Conservation (phyloP, 257 asterid species). For the Solanum habrochaites region DNA sequence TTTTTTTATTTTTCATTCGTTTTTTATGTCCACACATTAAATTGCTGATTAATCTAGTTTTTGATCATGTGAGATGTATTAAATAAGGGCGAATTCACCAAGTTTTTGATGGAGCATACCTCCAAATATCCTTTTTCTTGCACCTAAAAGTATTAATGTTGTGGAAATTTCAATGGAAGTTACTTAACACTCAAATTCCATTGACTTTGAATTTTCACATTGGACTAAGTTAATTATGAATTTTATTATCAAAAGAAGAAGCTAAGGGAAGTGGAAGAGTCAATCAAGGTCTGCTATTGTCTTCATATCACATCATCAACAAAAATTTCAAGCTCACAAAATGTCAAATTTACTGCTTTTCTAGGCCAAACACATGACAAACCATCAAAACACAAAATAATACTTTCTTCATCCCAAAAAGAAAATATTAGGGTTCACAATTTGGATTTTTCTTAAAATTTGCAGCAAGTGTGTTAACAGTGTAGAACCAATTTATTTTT, state of each 20-base stretch:
- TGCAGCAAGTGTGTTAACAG: too few species aligned
- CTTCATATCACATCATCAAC: not conserved
- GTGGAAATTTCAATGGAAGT: not conserved
- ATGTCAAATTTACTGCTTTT: not conserved
- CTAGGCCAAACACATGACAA: not conserved
- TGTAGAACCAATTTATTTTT: too few species aligned
- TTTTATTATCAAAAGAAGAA: not conserved
- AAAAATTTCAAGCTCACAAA: not conserved
- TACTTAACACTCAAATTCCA: not conserved
- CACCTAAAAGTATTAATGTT: not conserved
- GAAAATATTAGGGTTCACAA: too few species aligned
- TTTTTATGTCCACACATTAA: not conserved
- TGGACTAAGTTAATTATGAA: not conserved
- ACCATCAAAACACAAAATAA: not conserved
- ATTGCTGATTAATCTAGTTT: too few species aligned
- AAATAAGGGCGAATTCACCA: not conserved
- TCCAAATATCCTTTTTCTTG: not conserved
- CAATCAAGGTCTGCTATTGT: not conserved
- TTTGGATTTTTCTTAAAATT: too few species aligned
- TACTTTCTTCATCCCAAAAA: not conserved
- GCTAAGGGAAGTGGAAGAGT: not conserved
- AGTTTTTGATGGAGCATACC: not conserved
- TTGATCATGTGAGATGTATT: too few species aligned
- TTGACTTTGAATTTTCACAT: not conserved
- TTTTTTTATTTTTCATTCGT: not conserved